Base-by-base conservation (phyloP, 2,329 filamentous ascomycete species). In the Aspergillus glaucus region DNA sequence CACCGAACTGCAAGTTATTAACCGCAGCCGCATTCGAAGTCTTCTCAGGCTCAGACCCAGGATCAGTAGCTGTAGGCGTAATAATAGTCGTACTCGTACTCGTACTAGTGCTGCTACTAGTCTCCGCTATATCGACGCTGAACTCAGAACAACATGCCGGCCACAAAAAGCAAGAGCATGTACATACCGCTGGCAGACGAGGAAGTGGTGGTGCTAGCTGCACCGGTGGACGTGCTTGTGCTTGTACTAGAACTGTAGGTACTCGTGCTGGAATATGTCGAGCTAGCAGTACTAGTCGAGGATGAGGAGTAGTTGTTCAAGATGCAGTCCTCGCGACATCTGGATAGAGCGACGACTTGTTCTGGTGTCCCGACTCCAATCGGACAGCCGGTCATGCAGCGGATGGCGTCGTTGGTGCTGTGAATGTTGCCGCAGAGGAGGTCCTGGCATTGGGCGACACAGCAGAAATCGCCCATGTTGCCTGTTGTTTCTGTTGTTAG, bases 361-460 rank as follows among this genome's bases (percentile, higher is more conserved):
- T 19, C 15, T 6, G 37, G 37, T 14, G 37, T 40, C 17, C 37
- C 37, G 17, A 21, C 17, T 12, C 37, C 78, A 68, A 80, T 76
- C 49, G 75, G 72, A 62, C 78, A 81, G 46, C 72, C 67, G 42
- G 69, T 69, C 43, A 75, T 76, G 57, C 78, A 81, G 44, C 70
- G 63, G 59, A 69, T 78, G 61, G 76, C 79, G 50, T 72, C 68
- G 57, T 77, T 72, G 57, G 69, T 75, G 63, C 76, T 70, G 43
- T 61, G 59, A n/a, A 71, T 67, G 61, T 73, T 74, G 53, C 78
- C 78, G 62, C 74, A 78, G 28, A 78, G 77, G 36, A 75, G 72
- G 34, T 73, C 67, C 55, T 75, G 67, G 66, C 78, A 81, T 12
- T 64, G 59, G 34, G 78, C 78, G 54, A 70, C 63, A 67, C 78